Conservation (phyloP, 108 stramenopile genomes). For the Nitzschia palea region DNA sequence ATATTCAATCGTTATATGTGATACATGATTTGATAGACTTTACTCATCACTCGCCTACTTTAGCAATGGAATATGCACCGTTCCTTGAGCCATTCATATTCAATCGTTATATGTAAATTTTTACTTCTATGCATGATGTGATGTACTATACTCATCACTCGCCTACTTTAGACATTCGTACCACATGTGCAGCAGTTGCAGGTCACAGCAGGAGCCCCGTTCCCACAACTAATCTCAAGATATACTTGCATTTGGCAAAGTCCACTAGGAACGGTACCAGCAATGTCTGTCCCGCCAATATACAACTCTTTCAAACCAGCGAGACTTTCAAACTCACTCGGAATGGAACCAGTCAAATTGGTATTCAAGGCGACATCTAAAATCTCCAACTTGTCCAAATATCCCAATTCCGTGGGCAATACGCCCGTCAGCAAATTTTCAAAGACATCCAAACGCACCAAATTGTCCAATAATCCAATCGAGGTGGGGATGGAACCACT, state of each 20-base stretch:
- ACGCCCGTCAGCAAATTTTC: constrained; percentile 21
- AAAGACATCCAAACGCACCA: constrained; percentile 12
- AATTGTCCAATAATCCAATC: constrained; percentile 24
- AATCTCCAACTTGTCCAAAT: not conserved
- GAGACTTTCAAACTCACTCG: constrained; percentile 27
- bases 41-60: no score
- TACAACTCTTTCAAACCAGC: constrained; percentile 19
- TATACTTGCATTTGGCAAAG: constrained; percentile 4
- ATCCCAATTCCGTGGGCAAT: constrained; percentile 15
- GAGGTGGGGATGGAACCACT: constrained; percentile 32
- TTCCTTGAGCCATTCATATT: no score
- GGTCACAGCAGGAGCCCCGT: not conserved
- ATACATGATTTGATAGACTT: no score
- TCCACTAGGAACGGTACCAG: constrained; percentile 28
- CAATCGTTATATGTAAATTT: no score
- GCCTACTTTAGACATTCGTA: not conserved
- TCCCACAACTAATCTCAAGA: constrained; percentile 15
- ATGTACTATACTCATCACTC: no score
- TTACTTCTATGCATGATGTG: no score
- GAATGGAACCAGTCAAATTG: constrained; percentile 28
- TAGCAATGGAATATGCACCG: no score
- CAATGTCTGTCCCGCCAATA: constrained; percentile 33
- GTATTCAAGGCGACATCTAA: constrained; percentile 28
- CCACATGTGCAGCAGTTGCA: constrained; percentile 27
- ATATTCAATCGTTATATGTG: no score